phyloP scores from a whole-genome alignment of 495 filamentous ascomycete species.

The Staphylotrichum tortipilum region DNA sequence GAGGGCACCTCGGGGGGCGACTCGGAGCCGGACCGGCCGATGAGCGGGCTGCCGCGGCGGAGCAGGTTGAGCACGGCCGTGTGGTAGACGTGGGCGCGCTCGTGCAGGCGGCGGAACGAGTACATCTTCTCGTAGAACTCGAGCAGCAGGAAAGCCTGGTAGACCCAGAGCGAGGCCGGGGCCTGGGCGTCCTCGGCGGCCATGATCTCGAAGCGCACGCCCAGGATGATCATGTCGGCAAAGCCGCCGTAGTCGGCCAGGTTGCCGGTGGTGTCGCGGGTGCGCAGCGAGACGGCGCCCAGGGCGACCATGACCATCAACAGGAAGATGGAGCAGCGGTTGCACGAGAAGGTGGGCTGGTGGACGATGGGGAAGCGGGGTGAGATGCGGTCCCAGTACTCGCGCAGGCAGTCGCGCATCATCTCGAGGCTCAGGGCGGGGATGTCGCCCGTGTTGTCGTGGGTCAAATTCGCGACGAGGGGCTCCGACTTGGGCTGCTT shows the following conservation, averaged over 20 bases:
- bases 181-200: slow-evolving; percentile 78
- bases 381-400: slow-evolving; percentile 91
- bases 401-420: slow-evolving; percentile 85
- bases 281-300: slow-evolving; percentile 81
- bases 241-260: slow-evolving; percentile 66
- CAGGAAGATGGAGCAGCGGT: slow-evolving; percentile 70
- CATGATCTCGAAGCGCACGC: slow-evolving; percentile 80
- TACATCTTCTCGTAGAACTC: slow-evolving; percentile 98
- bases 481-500: slow-evolving; percentile 63
- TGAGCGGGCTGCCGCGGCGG: slow-evolving; percentile 83
- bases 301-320: slow-evolving; percentile 83
- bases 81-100: slow-evolving; percentile 93
- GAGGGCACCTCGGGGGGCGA: slow-evolving; percentile 64
- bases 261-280: slow-evolving; percentile 56
- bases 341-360: slow-evolving; percentile 79
- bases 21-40: slow-evolving; percentile 79
- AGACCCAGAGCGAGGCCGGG: slow-evolving; percentile 89
- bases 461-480: slow-evolving; percentile 62
- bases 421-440: slow-evolving; percentile 76
- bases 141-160: slow-evolving; percentile 78
- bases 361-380: slow-evolving; percentile 90
- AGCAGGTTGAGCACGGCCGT: slow-evolving; percentile 90
- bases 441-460: slow-evolving; percentile 55
- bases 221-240: slow-evolving; percentile 74
- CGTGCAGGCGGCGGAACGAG: slow-evolving; percentile 77